Conservation (phyloP, 495 filamentous ascomycete genomes). For the Extremus antarcticus region DNA sequence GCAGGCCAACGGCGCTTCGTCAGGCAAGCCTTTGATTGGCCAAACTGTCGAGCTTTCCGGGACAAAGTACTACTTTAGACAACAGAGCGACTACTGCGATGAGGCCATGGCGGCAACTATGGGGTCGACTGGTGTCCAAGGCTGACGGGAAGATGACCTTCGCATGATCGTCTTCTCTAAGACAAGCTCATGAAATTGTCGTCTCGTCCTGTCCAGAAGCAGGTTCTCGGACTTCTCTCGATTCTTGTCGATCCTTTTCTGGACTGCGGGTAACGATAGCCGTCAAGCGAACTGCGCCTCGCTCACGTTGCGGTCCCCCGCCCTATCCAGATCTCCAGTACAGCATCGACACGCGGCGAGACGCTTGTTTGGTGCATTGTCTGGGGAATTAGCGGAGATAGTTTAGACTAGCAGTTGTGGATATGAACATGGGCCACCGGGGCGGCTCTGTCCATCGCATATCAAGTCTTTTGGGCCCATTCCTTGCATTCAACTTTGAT, state of each 20-base stretch:
- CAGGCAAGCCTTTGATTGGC: slow-evolving; percentile 12
- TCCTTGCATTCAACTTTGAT: background rate
- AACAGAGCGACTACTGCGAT: slow-evolving; percentile 20
- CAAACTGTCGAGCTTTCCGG: slow-evolving; percentile 24
- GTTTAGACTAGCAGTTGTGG: background rate
- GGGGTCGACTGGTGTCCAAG: background rate
- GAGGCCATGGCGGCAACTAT: slow-evolving; percentile 20
- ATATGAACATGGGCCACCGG: background rate
- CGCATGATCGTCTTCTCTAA: too few relatives aligned
- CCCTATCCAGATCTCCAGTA: too few relatives aligned
- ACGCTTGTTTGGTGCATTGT: background rate
- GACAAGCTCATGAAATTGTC: too few relatives aligned
- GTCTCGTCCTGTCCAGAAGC: too few relatives aligned
- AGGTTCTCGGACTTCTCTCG: background rate
- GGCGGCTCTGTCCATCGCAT: background rate
- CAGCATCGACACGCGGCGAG: too few relatives aligned
- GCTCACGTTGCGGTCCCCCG: background rate
- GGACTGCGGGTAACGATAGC: background rate
- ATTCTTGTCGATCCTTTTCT: background rate
- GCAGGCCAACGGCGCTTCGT: background rate
- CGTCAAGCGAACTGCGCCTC: background rate
- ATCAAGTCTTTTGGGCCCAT: background rate
- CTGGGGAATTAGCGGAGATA: background rate
- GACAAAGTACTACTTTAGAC: slow-evolving; percentile 22
- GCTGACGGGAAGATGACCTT: too few relatives aligned